phyloP scores from a whole-genome alignment of 352 stramenopile genomes.

The Phytophthora foliorum region DNA sequence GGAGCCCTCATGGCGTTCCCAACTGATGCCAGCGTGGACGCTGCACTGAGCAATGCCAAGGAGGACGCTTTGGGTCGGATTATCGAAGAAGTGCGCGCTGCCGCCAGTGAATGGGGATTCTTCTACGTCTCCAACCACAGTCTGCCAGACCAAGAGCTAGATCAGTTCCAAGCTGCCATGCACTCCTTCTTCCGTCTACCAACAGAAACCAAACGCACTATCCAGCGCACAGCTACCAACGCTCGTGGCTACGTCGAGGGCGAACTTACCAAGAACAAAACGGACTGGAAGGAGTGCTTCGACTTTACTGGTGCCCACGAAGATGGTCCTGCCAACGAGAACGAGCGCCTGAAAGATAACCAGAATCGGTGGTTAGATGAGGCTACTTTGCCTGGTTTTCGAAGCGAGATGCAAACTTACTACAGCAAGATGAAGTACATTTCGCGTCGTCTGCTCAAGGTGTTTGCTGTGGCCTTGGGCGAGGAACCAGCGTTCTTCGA shows the following conservation, averaged over 20 bases:
- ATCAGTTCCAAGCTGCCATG: slow-evolving; percentile 69
- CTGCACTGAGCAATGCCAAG: slow-evolving; percentile 23
- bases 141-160: slow-evolving; percentile 63
- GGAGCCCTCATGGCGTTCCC: slow-evolving; percentile 52
- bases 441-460: slow-evolving; percentile 59
- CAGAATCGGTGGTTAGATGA: slow-evolving; percentile 87
- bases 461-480: slow-evolving; percentile 64
- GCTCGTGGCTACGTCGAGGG: slow-evolving; percentile 94
- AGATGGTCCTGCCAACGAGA: slow-evolving; percentile 44
- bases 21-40: slow-evolving; percentile 45
- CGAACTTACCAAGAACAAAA: slow-evolving; percentile 94
- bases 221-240: slow-evolving; percentile 83
- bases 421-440: slow-evolving; percentile 64
- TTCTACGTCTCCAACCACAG: slow-evolving; percentile 94
- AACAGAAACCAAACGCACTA: slow-evolving; percentile 49
- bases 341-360: slow-evolving; percentile 84
- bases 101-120: slow-evolving; percentile 87
- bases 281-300: slow-evolving; percentile 94
- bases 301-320: slow-evolving; percentile 68
- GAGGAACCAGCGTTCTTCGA: slow-evolving; percentile 62
- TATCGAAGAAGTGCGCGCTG: slow-evolving; percentile 56
- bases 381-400: slow-evolving; percentile 61
- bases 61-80: slow-evolving; percentile 32
- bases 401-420: slow-evolving; percentile 46
- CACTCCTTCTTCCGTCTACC: slow-evolving; percentile 86